phyloP scores from a whole-genome alignment of 371 early-diverging fungal species.

The Nematocida displodere region DNA sequence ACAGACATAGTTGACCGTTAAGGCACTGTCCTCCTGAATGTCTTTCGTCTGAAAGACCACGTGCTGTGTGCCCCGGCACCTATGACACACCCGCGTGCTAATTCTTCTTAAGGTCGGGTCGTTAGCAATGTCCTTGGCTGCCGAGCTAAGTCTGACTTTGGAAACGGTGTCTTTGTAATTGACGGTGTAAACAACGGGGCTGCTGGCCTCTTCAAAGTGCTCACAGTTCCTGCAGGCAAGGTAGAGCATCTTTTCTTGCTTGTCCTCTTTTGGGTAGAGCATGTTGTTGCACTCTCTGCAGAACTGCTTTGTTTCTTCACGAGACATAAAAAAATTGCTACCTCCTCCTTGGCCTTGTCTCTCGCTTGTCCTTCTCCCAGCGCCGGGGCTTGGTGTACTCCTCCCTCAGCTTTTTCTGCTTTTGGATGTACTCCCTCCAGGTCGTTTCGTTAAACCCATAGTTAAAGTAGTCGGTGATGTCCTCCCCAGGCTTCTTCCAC shows the following conservation, averaged over 20 bases:
- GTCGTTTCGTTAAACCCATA: conserved; percentile 88
- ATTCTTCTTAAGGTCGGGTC: conserved; percentile 76
- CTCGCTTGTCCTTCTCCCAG: neutral
- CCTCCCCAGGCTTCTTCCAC: conserved; percentile 90
- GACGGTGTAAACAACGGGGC: conserved; percentile 71
- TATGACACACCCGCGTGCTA: conserved; percentile 68
- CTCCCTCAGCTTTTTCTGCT: conserved; percentile 70
- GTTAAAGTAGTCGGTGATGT: conserved; percentile 94
- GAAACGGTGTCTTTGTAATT: conserved; percentile 17
- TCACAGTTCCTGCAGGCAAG: conserved; percentile 87
- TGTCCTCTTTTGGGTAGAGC: conserved; percentile 86
- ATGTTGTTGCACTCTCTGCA: conserved; percentile 75
- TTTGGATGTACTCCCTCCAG: conserved; percentile 80
- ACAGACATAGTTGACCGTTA: conserved; percentile 84
- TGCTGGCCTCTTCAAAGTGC: conserved; percentile 74
- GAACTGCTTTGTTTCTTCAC: conserved; percentile 55
- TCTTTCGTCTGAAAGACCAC: conserved; percentile 83
- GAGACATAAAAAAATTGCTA: neutral
- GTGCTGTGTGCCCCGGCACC: conserved; percentile 70
- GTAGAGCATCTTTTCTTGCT: conserved; percentile 68
- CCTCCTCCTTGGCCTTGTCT: neutral
- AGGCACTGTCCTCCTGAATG: conserved; percentile 74
- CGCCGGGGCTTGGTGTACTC: conserved; percentile 1
- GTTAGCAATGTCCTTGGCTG: conserved; percentile 71
- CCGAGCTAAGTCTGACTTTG: conserved; percentile 66